Conservation (phyloP, 2,329 filamentous ascomycete species). For the Didymellaceae sp. region DNA sequence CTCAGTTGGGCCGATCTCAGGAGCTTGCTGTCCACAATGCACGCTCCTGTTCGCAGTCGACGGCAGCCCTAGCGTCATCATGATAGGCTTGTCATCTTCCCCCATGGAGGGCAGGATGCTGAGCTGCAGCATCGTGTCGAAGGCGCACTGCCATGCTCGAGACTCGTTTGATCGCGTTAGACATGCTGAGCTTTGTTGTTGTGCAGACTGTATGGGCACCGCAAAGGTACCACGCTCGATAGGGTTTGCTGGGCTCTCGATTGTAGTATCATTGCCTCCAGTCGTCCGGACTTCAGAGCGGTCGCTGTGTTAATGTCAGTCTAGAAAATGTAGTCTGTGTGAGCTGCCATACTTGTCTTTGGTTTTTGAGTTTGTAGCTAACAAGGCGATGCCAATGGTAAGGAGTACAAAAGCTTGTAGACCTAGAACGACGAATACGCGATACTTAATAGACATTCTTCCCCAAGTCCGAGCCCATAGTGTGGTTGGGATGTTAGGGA, state of each 20-base stretch:
- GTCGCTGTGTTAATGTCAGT: slow-evolving; percentile 1
- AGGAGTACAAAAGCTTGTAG: slow-evolving; percentile 29
- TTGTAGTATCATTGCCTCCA: slow-evolving; percentile 2
- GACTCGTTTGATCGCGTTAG: slow-evolving; percentile 33
- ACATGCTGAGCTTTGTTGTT: slow-evolving; percentile 37
- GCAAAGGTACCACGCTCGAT: slow-evolving; percentile 32
- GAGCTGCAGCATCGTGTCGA: slow-evolving; percentile 25
- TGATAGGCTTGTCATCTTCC: slow-evolving; percentile 12
- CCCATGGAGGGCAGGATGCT: slow-evolving; percentile 25
- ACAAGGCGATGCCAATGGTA: slow-evolving; percentile 24
- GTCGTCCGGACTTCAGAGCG: not conserved
- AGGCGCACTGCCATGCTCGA: slow-evolving; percentile 34
- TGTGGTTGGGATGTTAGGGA: slow-evolving; percentile 31
- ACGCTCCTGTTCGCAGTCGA: slow-evolving; percentile 12
- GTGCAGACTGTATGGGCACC: slow-evolving; percentile 24
- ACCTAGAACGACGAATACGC: slow-evolving; percentile 29
- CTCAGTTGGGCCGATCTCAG: slow-evolving; percentile 19
- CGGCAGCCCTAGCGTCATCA: slow-evolving; percentile 22
- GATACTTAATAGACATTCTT: slow-evolving; percentile 26
- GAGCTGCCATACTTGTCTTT: slow-evolving; percentile 14
- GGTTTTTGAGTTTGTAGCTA: slow-evolving; percentile 18
- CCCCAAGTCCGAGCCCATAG: slow-evolving; percentile 36
- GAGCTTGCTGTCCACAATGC: slow-evolving; percentile 29
- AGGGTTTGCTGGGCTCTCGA: not conserved
- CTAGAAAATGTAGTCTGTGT: not conserved